These are phyloP conservation scores for Neocatenulostroma microsporum DNA, from an alignment of 2,329 filamentous ascomycete genomes.

Conservation along the genomic window DNA sequence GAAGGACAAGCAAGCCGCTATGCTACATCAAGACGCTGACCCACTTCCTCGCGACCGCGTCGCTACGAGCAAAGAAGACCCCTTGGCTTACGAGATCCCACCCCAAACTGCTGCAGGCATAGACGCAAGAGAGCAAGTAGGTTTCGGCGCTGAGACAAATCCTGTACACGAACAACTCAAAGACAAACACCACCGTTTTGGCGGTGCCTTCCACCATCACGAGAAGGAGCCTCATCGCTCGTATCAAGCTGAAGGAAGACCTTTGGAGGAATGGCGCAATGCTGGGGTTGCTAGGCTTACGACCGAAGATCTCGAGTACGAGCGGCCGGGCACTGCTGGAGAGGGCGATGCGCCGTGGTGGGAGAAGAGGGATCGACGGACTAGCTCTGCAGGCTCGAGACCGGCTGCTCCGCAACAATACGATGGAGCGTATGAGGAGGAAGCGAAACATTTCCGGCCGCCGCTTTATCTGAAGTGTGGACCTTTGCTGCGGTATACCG, in stretches of 20 bases:
- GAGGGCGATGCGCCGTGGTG: conserved; percentile 67
- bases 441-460: conserved; percentile 67
- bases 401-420: conserved; percentile 38
- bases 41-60: conserved; percentile 26
- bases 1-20: conserved; percentile 24
- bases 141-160: conserved; percentile 29
- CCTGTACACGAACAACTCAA: conserved; percentile 13
- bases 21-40: conserved; percentile 30
- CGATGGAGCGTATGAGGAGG: conserved; percentile 59
- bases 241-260: conserved; percentile 50
- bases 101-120: conserved; percentile 32
- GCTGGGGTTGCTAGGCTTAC: conserved; percentile 34
- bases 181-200: conserved; percentile 27
- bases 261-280: conserved; percentile 50
- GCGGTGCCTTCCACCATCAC: conserved; percentile 36
- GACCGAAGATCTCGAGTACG: conserved; percentile 39
- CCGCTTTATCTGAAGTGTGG: conserved; percentile 81
- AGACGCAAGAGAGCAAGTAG: conserved; percentile 34
- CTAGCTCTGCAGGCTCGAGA: conserved; percentile 24
- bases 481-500: conserved; percentile 81
- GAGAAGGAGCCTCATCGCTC: conserved; percentile 36
- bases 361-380: conserved; percentile 44
- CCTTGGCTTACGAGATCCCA: conserved; percentile 27
- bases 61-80: conserved; percentile 16
- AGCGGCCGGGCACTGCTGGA: conserved; percentile 21